Conservation (phyloP, 1,139 yeast genomes). For the Blastobotrys raffinosifermentans region DNA sequence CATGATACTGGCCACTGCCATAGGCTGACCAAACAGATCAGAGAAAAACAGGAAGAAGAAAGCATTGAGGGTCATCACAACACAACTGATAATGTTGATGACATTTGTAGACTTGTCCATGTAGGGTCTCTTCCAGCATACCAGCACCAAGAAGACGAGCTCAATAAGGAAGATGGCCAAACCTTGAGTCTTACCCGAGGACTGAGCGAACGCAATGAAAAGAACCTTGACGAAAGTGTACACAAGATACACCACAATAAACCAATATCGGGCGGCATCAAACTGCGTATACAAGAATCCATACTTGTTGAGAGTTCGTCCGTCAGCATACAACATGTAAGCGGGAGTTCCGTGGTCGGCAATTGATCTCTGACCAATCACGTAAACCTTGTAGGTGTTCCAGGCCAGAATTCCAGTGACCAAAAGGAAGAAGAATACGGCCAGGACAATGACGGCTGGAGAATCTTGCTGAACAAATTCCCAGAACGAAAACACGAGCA, state of each 20-base stretch:
- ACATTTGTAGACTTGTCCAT: conserved; percentile 91
- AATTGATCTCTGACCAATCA: conserved; percentile 65
- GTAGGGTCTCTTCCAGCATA: conserved; percentile 75
- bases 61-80: conserved; percentile 73
- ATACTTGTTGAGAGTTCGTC: conserved; percentile 69
- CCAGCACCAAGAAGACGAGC: conserved; percentile 53
- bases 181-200: conserved; percentile 74
- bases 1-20: conserved; percentile 84
- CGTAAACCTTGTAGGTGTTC: conserved; percentile 64
- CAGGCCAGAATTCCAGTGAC: conserved; percentile 56
- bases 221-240: conserved; percentile 71
- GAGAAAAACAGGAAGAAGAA: conserved; percentile 86
- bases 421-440: conserved; percentile 60
- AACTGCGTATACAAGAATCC: conserved; percentile 90
- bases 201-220: conserved; percentile 81
- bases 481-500: conserved; percentile 79
- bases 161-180: conserved; percentile 73
- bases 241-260: conserved; percentile 55
- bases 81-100: conserved; percentile 77
- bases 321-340: conserved; percentile 78
- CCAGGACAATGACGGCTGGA: conserved; percentile 76
- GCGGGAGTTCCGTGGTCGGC: conserved; percentile 83
- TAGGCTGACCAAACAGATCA: conserved; percentile 77
- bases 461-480: conserved; percentile 82
- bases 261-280: conserved; percentile 79